Base-by-base conservation (phyloP, 2,329 filamentous ascomycete genomes). In the Penicillium expansum region DNA sequence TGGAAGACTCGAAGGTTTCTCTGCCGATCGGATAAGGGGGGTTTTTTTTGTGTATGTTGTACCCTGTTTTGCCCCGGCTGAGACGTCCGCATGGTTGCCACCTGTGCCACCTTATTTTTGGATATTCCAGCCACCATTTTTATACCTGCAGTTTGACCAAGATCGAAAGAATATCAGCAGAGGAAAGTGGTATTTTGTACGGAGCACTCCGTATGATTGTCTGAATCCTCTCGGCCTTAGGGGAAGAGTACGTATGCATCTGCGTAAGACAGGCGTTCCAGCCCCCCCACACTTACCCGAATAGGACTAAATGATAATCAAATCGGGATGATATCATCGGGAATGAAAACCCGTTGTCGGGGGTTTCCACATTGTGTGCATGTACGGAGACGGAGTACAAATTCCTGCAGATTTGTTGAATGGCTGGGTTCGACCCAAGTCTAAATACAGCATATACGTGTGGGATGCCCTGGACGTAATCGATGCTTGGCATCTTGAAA, bases 371-470 rank as follows among this genome's bases (percentile, higher is more conserved):
- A 47, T 32, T 47, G 38, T 27, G 24, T 29, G 5, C 1, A 29
- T 45, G 18, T n/a, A 32, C 43, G 29, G 13, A 11, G 13, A 33
- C 43, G 18, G 29, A 22, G 43, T 5, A 16, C 7, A 18, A 32
- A 47, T 47, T 22, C 29, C 29, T 33, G 24, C 20, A 6, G 37
- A 20, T 39, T 18, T 11, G 9, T 9, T 16, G 9, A 16, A 43
- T 49, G 52, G 38, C 44, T 20, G 37, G 44, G 41, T 43, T 43
- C 22, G 22, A 14, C 30, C 20, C 27, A 37, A 47, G 14, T 22
- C 44, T n/a, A 52, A 53, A 54, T 48, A n/a, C n/a, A n/a, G n/a
- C n/a, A n/a, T n/a, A 45, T 57, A 57, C 22, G 22, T 22, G 43
- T 20, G 18, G 37, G 35, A 16, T 16, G 33, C 4, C 35, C n/a